Evolutionary conservation across 805 yeast species (phyloP).

Genomic region (Suhomyces pyralidae): DNA sequence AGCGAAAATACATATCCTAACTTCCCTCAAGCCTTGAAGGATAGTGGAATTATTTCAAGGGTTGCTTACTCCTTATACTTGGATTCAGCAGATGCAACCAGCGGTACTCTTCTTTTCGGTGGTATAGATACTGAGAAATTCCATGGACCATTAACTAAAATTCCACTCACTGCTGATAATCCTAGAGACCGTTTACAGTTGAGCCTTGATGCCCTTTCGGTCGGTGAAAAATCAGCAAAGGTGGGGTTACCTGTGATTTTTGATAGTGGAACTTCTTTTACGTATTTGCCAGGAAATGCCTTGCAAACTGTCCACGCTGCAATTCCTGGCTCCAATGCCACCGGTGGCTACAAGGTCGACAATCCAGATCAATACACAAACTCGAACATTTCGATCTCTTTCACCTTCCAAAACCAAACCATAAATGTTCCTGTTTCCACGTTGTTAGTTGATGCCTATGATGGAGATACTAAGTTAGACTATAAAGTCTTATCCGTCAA

Average conservation of each 20-base stretch:
- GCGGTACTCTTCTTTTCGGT: neutral
- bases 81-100: neutral
- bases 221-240: neutral
- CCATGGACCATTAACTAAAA: neutral
- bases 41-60: neutral
- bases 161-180: slow-evolving; percentile 18
- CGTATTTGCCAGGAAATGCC: slow-evolving; percentile 6
- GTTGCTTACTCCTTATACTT: slow-evolving; percentile 3
- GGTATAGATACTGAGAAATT: slow-evolving; percentile 2
- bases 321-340: neutral
- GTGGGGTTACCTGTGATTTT: neutral
- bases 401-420: slow-evolving; percentile 55
- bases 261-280: slow-evolving; percentile 9
- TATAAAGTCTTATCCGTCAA: neutral
- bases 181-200: slow-evolving; percentile 16
- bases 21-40: neutral
- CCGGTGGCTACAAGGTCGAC: neutral
- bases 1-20: slow-evolving; percentile 23
- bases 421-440: slow-evolving; percentile 47
- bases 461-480: neutral
- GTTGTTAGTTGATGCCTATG: slow-evolving; percentile 18
- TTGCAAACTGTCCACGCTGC: neutral
- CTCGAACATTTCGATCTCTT: slow-evolving; percentile 35
- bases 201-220: neutral
- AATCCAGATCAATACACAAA: slow-evolving; percentile 32